These are phyloP conservation scores for Tephrocybe sp. DNA, from an alignment of 768 basidiomycete genomes.

Conservation along the genomic window DNA sequence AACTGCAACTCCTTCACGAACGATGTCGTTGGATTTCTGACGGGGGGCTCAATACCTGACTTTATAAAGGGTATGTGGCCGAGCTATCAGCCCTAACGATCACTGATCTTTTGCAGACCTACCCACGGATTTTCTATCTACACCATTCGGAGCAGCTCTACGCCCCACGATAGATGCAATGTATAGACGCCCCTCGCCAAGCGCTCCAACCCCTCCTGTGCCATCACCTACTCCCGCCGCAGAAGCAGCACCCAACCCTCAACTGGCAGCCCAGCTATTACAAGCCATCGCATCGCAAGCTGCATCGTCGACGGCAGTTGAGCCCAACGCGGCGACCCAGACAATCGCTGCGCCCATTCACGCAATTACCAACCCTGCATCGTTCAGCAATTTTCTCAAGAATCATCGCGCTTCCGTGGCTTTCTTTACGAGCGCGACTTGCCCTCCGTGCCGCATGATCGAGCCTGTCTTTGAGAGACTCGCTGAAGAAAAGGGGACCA, in stretches of 20 bases:
- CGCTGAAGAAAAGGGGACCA: conserved; percentile 59
- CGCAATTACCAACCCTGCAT: conserved; percentile 70
- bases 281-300: conserved; percentile 59
- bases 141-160: conserved; percentile 83
- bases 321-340: conserved; percentile 34
- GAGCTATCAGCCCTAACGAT: background rate
- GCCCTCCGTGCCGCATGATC: conserved; percentile 81
- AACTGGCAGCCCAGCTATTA: conserved; percentile 52
- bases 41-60: conserved; percentile 75
- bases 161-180: conserved; percentile 91
- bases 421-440: conserved; percentile 78
- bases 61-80: conserved; percentile 69
- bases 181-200: conserved; percentile 64
- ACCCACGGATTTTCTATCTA: conserved; percentile 83
- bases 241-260: conserved; percentile 42
- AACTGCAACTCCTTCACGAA: conserved; percentile 96
- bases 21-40: conserved; percentile 84
- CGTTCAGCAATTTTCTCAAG: conserved; percentile 64
- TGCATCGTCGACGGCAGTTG: conserved; percentile 10
- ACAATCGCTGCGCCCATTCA: conserved; percentile 66
- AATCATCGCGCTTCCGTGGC: conserved; percentile 73
- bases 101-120: conserved; percentile 46
- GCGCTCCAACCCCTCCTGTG: conserved; percentile 31
- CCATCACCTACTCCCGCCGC: conserved; percentile 28
- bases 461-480: conserved; percentile 82